phyloP scores from a whole-genome alignment of 2,329 filamentous ascomycete genomes.

The Penicillium fuscoglaucum region DNA sequence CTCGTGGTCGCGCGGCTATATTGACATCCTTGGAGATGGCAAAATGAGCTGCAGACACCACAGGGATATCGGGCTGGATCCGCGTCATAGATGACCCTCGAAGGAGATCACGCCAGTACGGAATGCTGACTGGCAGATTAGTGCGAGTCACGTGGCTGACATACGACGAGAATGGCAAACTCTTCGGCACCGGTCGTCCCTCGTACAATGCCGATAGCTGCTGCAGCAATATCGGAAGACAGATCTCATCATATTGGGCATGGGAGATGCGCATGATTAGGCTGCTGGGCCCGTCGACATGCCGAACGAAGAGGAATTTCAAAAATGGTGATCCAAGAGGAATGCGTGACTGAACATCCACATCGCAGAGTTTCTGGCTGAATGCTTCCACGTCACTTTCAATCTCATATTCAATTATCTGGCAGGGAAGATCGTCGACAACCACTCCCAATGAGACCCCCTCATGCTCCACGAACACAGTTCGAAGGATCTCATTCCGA shows the following conservation, averaged over 20 bases:
- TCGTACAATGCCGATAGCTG: conserved; percentile 55
- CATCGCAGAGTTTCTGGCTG: conserved; percentile 49
- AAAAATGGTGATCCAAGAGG: conserved; percentile 57
- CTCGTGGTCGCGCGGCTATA: conserved; percentile 50
- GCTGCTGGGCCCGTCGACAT: conserved; percentile 8
- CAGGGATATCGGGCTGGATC: conserved; percentile 11
- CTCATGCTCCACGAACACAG: conserved; percentile 54
- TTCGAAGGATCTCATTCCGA: conserved; percentile 60
- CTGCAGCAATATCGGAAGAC: conserved; percentile 57
- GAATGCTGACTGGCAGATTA: conserved; percentile 45
- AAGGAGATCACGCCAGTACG: conserved; percentile 52
- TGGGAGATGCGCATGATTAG: conserved; percentile 60
- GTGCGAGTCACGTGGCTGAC: conserved; percentile 29
- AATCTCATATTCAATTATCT: conserved; percentile 49
- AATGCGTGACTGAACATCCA: conserved; percentile 54
- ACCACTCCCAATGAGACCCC: conserved; percentile 7
- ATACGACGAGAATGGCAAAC: conserved; percentile 40
- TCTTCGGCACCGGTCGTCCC: conserved; percentile 27
- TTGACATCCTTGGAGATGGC: conserved; percentile 11
- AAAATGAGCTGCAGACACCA: conserved; percentile 4
- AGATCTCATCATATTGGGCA: conserved; percentile 65
- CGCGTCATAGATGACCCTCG: conserved; percentile 48
- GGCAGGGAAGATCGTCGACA: conserved; percentile 37
- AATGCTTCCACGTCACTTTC: conserved; percentile 49
- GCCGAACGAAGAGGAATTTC: conserved; percentile 52